Percentiles rank a stretch among this genome's conserved stretches.
These are phyloP conservation scores for Pisolithus thermaeus DNA, from an alignment of 1,284 basidiomycete genomes.

Conservation along the genomic window DNA sequence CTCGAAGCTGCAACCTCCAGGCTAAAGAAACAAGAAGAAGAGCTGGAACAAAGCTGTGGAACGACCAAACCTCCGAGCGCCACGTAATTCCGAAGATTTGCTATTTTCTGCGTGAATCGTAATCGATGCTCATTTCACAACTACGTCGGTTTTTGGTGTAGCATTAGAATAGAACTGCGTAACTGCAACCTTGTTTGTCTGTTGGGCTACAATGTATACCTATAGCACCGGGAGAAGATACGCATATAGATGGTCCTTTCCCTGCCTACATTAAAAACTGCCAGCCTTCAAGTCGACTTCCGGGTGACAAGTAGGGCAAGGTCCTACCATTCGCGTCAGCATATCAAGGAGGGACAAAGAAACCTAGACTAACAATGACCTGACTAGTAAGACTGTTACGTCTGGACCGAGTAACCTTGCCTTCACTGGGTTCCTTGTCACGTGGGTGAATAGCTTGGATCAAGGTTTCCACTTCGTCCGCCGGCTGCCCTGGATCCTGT, in stretches of 20 bases:
- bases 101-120: not conserved
- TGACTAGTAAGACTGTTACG: not conserved
- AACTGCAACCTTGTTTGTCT: too few species aligned
- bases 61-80: constrained; percentile 30
- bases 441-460: not conserved
- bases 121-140: not conserved
- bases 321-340: not conserved
- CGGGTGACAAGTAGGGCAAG: not conserved
- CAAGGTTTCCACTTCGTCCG: not conserved
- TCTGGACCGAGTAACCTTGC: not conserved
- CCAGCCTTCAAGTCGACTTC: not conserved
- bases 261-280: not conserved
- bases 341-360: not conserved
- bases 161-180: not conserved
- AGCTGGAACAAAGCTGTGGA: constrained; percentile 67
- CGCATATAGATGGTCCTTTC: too few species aligned
- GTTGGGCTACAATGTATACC: too few species aligned
- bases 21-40: constrained; percentile 58
- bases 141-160: not conserved
- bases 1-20: constrained; percentile 57
- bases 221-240: too few species aligned
- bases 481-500: not conserved
- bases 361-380: not conserved
- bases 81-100: not conserved
- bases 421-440: not conserved